Evolutionary conservation across 179 eudicot species (phyloP), one percentile per base, ranked within the genome.

Genomic region (Spinacia oleracea): DNA sequence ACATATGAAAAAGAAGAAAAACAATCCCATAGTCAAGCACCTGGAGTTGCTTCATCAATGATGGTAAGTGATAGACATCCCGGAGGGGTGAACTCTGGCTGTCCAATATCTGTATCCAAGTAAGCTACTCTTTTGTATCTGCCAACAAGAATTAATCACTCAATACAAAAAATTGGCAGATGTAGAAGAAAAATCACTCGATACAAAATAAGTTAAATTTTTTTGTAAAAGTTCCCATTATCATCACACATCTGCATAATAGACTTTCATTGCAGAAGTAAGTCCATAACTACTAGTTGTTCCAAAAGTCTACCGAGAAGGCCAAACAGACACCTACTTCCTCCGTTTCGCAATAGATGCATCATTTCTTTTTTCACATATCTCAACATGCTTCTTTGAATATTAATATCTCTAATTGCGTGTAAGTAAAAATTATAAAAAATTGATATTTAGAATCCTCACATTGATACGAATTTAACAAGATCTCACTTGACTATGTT

Each of bases 21-120:
- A n/a, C n/a, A 6, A 35, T 34, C 48, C 51, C 62, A 60, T 60
- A 45, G 76, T 31, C 40, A 73, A 70, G 27, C 82, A 93, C 97
- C 97, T 84, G 90, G 86, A 78, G 95, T 91, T 79, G 87, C 72
- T 78, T 91, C 83, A 77, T 95, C 92, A 73, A 95, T 82, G 51
- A 90, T 83, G 65, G 93, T 89, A 51, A 95, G 89, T 55, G 98
- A 93, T 38, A 93, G 83, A 72, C 92, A 90, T 78, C 97, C 97
- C 35, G 98, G 92, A 53, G 98, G 88, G 73, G 98, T 95, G 80
- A 95, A 95, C 85, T 95, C 98, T n/a, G 97, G 84, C 89, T 95
- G 98, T 75, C 98, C 98, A 81, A 95, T 97, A 89, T 95, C 98
- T 10, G 95, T 91, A 77, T 95, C 98, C 83, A 95, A 84, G 77